phyloP scores from a whole-genome alignment of 2,329 filamentous ascomycete species.

The Calonectria honghensis region DNA sequence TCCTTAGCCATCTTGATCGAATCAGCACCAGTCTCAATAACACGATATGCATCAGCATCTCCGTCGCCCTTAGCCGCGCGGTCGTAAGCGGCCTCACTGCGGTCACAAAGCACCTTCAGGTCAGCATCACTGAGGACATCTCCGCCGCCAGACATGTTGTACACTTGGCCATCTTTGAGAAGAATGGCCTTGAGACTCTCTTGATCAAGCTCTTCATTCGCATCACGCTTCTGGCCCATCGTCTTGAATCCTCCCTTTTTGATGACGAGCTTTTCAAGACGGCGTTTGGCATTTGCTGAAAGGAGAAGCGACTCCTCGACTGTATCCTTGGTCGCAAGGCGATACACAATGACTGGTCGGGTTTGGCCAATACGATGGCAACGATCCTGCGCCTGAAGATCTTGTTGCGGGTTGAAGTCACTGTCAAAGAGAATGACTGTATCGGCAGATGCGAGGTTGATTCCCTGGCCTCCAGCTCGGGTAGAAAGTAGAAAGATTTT shows the following conservation, averaged over 20 bases:
- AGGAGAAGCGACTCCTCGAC: slow-evolving; percentile 92
- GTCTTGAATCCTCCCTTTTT: slow-evolving; percentile 90
- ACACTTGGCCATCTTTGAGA: slow-evolving; percentile 82
- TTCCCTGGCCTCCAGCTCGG: slow-evolving; percentile 93
- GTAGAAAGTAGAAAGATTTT: slow-evolving; percentile 93
- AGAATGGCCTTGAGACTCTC: slow-evolving; percentile 78
- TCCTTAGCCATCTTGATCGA: slow-evolving; percentile 67
- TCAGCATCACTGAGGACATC: slow-evolving; percentile 85
- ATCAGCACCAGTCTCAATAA: slow-evolving; percentile 83
- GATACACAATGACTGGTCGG: slow-evolving; percentile 92
- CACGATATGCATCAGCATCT: slow-evolving; percentile 81
- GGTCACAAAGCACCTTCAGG: slow-evolving; percentile 85
- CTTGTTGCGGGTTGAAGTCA: slow-evolving; percentile 97
- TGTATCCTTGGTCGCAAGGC: slow-evolving; percentile 93
- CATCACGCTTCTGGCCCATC: slow-evolving; percentile 77
- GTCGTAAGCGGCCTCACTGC: slow-evolving; percentile 78
- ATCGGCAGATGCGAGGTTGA: slow-evolving; percentile 93
- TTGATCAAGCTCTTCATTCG: slow-evolving; percentile 73
- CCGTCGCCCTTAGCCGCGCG: slow-evolving; percentile 87
- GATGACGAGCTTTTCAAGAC: slow-evolving; percentile 95
- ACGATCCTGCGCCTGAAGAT: slow-evolving; percentile 96
- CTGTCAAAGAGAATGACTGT: slow-evolving; percentile 93
- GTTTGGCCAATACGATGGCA: slow-evolving; percentile 97
- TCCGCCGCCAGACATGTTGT: slow-evolving; percentile 74
- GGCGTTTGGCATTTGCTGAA: slow-evolving; percentile 92